These are phyloP conservation scores for Aphanomyces invadans DNA, from an alignment of 352 stramenopile genomes.

Conservation along the genomic window DNA sequence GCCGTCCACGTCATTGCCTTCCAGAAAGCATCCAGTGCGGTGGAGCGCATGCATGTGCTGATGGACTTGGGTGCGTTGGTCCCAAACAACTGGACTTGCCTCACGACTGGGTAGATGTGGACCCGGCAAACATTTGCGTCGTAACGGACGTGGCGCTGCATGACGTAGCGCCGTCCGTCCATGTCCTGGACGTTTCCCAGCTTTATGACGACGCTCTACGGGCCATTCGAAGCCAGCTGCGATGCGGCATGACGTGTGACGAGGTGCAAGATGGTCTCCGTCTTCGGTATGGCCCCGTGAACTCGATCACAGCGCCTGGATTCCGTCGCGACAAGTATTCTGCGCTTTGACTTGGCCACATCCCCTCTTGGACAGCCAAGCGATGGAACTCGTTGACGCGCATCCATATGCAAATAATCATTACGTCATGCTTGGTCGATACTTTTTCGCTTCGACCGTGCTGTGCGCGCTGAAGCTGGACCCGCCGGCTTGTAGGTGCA, in stretches of 20 bases:
- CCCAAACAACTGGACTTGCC: neutral
- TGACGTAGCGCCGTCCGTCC: neutral
- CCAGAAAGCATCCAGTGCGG: neutral
- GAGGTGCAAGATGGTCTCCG: conserved; percentile 12
- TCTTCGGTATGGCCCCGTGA: conserved; percentile 8
- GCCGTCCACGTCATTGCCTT: neutral
- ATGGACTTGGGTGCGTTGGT: neutral
- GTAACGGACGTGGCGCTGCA: neutral
- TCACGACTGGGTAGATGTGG: neutral
- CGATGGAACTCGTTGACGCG: no score
- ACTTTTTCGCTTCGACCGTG: conserved; percentile 82
- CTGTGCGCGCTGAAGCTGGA: conserved; percentile 80
- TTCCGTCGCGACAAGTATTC: conserved; percentile 13
- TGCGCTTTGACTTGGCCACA: neutral
- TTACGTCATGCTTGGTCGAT: conserved; percentile 69
- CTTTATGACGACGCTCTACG: neutral
- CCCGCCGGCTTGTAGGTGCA: conserved; percentile 63
- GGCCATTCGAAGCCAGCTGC: conserved; percentile 2
- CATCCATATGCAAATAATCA: no score
- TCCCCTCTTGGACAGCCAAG: no score
- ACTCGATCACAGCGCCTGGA: neutral
- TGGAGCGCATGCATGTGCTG: neutral
- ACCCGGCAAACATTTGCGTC: neutral
- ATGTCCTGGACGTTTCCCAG: neutral
- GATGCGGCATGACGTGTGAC: conserved; percentile 1